Percentiles rank a stretch among this genome's conserved stretches.
Evolutionary conservation across 208 protist genomes (phyloP).

Genomic region (Trypanosoma rangeli): DNA sequence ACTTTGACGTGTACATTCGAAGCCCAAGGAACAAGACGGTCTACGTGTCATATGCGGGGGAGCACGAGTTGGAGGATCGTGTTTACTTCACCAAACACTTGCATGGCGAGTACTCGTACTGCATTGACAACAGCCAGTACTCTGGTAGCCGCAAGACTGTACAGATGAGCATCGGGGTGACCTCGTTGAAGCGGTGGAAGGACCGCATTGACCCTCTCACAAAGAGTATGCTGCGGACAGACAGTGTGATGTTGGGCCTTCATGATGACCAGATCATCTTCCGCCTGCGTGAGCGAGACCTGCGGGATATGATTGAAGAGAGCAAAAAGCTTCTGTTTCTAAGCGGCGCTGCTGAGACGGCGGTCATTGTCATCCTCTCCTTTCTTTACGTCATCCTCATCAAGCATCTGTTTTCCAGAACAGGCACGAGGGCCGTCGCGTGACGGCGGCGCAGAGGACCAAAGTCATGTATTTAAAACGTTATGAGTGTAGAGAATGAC

Average conservation of each 20-base stretch:
- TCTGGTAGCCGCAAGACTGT: conserved; percentile 51
- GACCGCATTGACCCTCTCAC: conserved; percentile 71
- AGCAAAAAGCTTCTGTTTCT: conserved; percentile 52
- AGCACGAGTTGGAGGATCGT: conserved; percentile 66
- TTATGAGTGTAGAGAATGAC: too few relatives aligned
- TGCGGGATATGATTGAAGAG: conserved; percentile 67
- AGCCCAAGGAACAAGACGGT: conserved; percentile 54
- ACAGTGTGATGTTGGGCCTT: conserved; percentile 73
- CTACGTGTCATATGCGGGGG: conserved; percentile 74
- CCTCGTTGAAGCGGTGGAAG: conserved; percentile 79
- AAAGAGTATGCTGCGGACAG: conserved; percentile 58
- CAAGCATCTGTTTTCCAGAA: conserved; percentile 33
- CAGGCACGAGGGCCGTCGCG: conserved; percentile 19
- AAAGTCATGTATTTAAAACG: background rate
- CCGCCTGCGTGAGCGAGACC: conserved; percentile 53
- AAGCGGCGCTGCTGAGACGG: conserved; percentile 55
- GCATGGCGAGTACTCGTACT: conserved; percentile 69
- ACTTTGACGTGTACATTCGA: conserved; percentile 78
- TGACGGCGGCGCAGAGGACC: background rate
- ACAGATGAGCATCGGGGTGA: conserved; percentile 69
- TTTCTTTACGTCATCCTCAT: conserved; percentile 62
- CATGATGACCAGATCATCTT: conserved; percentile 81
- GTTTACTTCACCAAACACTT: conserved; percentile 79
- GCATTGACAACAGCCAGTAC: conserved; percentile 76
- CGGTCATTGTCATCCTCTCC: conserved; percentile 56